A percentile compares a stretch with the other conserved stretches of the same genome.
Conservation (phyloP, 75 land plant species). For the Cryptomeria japonica region DNA sequence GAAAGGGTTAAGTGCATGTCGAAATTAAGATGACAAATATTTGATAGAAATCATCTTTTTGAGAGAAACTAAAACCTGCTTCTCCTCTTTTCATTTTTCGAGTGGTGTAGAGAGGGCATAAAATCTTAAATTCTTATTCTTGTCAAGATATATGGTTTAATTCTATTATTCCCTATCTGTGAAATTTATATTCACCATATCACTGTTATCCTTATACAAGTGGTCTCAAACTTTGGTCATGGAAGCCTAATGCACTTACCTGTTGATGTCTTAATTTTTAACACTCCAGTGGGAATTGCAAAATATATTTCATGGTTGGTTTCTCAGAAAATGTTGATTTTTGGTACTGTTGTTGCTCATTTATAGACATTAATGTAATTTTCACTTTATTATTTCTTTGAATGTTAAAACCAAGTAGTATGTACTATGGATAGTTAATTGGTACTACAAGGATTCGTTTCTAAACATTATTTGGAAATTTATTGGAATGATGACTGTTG, state of each 20-base stretch:
- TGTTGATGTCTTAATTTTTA: not conserved
- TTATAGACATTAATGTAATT: not conserved
- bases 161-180: not conserved
- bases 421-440: not conserved
- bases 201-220: not conserved
- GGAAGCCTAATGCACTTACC: not conserved
- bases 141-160: not conserved
- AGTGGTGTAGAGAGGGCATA: not conserved
- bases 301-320: not conserved
- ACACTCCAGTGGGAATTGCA: not conserved
- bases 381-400: not conserved
- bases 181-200: not conserved
- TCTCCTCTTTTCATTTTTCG: not conserved
- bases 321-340: not conserved
- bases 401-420: not conserved
- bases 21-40: conserved; percentile 7
- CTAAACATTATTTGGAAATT: not conserved
- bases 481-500: not conserved
- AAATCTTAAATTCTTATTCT: not conserved
- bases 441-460: not conserved
- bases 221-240: not conserved
- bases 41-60: not conserved
- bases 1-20: conserved; percentile 50
- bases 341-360: not conserved
- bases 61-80: not conserved